Evolutionary conservation across 306 rosid genomes (phyloP).

Genomic region (Leucaena leucocephala): DNA sequence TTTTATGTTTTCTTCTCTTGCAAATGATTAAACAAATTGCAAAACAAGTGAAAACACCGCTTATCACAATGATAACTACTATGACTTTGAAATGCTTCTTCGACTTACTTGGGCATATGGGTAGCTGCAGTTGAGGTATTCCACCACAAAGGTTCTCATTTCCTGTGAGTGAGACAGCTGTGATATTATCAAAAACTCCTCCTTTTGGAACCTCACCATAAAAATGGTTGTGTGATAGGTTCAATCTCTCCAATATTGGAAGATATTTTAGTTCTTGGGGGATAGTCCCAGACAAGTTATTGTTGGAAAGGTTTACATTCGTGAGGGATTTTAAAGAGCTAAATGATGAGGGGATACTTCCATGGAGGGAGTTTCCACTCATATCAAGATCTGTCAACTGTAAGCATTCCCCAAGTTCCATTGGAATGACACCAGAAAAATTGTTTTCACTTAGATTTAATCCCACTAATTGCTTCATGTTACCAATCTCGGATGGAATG

Average conservation of each 20-base stretch:
- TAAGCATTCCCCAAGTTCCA: constrained; percentile 14
- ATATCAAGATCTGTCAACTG: neutral
- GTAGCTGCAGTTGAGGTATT: neutral
- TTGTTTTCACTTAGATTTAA: neutral
- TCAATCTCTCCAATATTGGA: neutral
- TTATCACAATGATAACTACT: neutral
- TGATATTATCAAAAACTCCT: neutral
- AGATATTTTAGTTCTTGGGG: neutral
- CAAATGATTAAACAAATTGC: neutral
- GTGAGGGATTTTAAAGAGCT: constrained; percentile 20
- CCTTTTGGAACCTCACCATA: neutral
- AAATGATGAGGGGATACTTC: constrained; percentile 24
- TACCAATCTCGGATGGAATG: neutral
- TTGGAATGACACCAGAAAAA: constrained; percentile 31
- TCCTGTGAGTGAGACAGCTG: neutral
- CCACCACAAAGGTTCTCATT: neutral
- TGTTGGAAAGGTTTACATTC: neutral
- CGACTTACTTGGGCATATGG: neutral
- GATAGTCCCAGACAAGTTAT: neutral
- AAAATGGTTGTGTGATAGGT: neutral
- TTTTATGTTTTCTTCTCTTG: neutral
- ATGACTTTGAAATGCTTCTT: neutral
- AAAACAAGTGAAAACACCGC: neutral
- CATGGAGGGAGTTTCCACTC: constrained; percentile 14
- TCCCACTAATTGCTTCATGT: neutral